Evolutionary conservation across 2,329 filamentous ascomycete genomes (phyloP), one percentile per base, ranked within the genome.

Genomic region (Aurifilum marmelostoma): DNA sequence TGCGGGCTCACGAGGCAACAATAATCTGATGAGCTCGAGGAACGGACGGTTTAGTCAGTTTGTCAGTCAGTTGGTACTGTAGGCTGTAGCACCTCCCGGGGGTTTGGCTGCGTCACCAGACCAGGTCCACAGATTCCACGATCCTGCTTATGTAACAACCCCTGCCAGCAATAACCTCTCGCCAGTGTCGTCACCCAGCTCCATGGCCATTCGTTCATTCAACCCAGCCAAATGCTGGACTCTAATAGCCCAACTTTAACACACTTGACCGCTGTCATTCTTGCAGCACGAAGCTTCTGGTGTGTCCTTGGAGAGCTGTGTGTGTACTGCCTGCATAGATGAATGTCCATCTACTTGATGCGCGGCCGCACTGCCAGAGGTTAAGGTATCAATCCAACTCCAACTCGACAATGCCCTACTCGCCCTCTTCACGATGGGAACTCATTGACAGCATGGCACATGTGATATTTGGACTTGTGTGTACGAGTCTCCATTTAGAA

Each of bases 101-200:
- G n/a, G 32, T 37, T 37, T 59, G 29, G 56, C 32, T 59, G 56
- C 56, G 32, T 59, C 56, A 59, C 32, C 32, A 37, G 56, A 37
- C 24, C 6, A 29, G 4, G 2, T 59, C 6, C 29, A n/a, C 27
- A 3, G 27, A 29, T 18, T 56, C 32, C 29, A 8, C 8, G 29
- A 5, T 18, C 21, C 7, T 37, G 56, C 56, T 59, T 59, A 59
- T 6, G 56, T 59, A 59, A 59, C 24, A 14, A 37, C 7, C 32
- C 18, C 18, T 24, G 29, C 6, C 56, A 37, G 11, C 5, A 59
- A 37, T 21, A 18, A 37, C 56, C 18, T 59, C 34, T 47, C 18
- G 9, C 34, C 34, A 34, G 34, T 34, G 34, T 34, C 34, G 8
- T 34, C 34, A 4, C 8, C 34, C 4, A 34, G n/a, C n/a, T n/a